Conservation (phyloP, 2,329 filamentous ascomycete genomes). For the Trichoderma sp. region DNA sequence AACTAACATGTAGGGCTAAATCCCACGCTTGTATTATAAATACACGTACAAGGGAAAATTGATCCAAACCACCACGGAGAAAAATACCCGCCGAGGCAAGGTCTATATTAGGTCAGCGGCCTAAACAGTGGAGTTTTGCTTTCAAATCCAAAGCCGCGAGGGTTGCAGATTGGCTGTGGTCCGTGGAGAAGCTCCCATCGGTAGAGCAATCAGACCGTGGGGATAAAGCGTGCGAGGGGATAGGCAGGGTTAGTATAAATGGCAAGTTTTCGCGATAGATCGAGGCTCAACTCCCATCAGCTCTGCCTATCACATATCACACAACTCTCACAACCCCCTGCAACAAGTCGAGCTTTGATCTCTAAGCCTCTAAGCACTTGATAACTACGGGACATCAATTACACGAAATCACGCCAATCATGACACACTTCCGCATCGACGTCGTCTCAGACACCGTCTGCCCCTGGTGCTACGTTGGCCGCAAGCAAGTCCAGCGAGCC, state of each 20-base stretch:
- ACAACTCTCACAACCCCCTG: not conserved
- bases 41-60: not conserved
- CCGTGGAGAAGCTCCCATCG: not conserved
- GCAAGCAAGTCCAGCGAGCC: conserved; percentile 48
- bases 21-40: not conserved
- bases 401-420: conserved; percentile 37
- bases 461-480: conserved; percentile 54
- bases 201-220: not conserved
- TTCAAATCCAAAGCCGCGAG: conserved; percentile 3
- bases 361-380: not conserved
- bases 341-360: not conserved
- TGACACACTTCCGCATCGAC: conserved; percentile 58
- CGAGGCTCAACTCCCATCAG: not conserved
- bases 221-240: not conserved
- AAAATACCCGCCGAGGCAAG: not conserved
- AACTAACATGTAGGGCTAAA: not conserved
- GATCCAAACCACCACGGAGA: not conserved
- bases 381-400: not conserved
- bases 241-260: not conserved
- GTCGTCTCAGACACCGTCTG: conserved; percentile 54
- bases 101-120: not conserved
- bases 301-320: not conserved
- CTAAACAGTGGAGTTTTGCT: not conserved
- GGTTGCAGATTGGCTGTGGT: not conserved
- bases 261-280: not conserved